phyloP scores from a whole-genome alignment of 768 basidiomycete genomes.

The Collybiopsis confluens region DNA sequence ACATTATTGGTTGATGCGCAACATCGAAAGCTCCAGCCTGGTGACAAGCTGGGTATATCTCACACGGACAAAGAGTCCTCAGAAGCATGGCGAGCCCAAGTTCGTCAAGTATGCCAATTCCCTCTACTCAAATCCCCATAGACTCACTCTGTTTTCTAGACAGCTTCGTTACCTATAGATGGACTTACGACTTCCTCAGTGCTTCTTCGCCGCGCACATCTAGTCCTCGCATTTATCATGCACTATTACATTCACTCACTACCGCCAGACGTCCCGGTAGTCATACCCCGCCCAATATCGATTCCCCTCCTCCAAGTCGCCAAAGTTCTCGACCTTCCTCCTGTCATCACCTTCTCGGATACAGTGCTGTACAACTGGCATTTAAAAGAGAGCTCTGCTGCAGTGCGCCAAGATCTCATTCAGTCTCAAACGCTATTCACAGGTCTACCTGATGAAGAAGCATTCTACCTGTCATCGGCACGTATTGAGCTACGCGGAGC shows the following conservation, averaged over 20 bases:
- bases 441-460: slow-evolving; percentile 70
- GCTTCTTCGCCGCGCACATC: slow-evolving; percentile 65
- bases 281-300: slow-evolving; percentile 67
- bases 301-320: slow-evolving; percentile 77
- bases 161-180: slow-evolving; percentile 51
- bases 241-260: slow-evolving; percentile 77
- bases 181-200: slow-evolving; percentile 47
- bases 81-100: slow-evolving; percentile 11
- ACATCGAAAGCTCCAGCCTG: slow-evolving; percentile 48
- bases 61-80: slow-evolving; percentile 40
- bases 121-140: neutral
- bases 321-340: slow-evolving; percentile 71
- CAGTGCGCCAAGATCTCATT: slow-evolving; percentile 44
- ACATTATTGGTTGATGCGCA: slow-evolving; percentile 48
- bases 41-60: slow-evolving; percentile 45
- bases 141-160: slow-evolving; percentile 19
- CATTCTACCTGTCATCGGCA: slow-evolving; percentile 85
- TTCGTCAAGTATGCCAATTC: slow-evolving; percentile 37
- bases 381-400: slow-evolving; percentile 25
- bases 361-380: slow-evolving; percentile 82
- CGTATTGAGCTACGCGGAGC: slow-evolving; percentile 86
- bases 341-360: slow-evolving; percentile 71
- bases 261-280: slow-evolving; percentile 41
- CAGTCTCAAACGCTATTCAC: slow-evolving; percentile 72
- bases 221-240: slow-evolving; percentile 66